These are phyloP conservation scores for Wallacemonas sp. DNA, from an alignment of 208 protist genomes.

Conservation along the genomic window DNA sequence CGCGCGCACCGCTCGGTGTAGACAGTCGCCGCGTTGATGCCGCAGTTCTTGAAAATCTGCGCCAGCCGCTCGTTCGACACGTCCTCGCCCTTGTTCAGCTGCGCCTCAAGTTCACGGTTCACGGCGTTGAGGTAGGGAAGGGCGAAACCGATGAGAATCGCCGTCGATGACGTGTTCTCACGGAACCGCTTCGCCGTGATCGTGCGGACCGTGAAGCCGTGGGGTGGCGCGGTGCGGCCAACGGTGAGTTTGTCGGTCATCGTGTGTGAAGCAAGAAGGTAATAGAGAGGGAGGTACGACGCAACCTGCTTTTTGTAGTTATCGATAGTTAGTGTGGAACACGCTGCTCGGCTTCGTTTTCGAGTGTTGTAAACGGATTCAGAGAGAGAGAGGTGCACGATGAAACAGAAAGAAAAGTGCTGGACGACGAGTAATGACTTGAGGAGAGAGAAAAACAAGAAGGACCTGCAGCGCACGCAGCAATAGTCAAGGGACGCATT, in stretches of 20 bases:
- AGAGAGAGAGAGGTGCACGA: background rate
- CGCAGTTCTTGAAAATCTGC: conserved; percentile 28
- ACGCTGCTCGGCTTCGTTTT: no score
- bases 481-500: no score
- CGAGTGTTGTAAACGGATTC: background rate
- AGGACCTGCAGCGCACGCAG: no score
- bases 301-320: conserved; percentile 1
- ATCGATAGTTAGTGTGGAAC: no score
- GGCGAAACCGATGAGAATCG: conserved; percentile 48
- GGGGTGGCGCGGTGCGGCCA: conserved; percentile 17
- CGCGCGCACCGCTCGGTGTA: conserved; percentile 61
- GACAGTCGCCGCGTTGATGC: conserved; percentile 17
- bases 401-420: background rate
- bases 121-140: conserved; percentile 54
- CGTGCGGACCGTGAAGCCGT: conserved; percentile 47
- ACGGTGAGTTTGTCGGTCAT: conserved; percentile 8
- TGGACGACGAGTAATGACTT: no score
- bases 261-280: no score
- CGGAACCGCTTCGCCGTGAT: conserved; percentile 48
- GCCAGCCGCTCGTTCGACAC: conserved; percentile 54
- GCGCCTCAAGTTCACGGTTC: conserved; percentile 53
- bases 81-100: conserved; percentile 55
- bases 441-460: no score
- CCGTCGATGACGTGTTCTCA: conserved; percentile 62
- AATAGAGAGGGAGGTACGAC: no score